phyloP scores from a whole-genome alignment of 75 land plant genomes.

The Selaginella moellendorffii region DNA sequence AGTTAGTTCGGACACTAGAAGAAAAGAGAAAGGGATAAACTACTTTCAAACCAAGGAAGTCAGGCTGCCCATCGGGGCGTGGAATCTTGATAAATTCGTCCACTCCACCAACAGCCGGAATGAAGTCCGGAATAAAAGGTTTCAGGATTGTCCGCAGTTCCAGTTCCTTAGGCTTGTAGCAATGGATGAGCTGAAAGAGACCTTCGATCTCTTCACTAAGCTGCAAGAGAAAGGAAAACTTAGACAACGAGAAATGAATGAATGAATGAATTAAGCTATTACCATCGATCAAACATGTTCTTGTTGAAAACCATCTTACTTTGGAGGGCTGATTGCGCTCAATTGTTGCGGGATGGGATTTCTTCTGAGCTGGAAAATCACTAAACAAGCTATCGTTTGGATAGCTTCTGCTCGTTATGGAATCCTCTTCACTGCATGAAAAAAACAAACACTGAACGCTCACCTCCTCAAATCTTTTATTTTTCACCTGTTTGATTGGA shows the following conservation, averaged over 20 bases:
- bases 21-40: background rate
- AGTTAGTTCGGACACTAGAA: background rate
- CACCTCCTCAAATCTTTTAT: no score
- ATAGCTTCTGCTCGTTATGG: no score
- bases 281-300: background rate
- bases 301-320: background rate
- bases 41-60: conserved; percentile 28
- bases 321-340: background rate
- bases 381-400: no score
- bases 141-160: conserved; percentile 17
- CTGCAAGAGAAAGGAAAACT: no score
- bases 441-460: no score
- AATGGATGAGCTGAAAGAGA: conserved; percentile 12
- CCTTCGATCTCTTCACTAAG: conserved; percentile 16
- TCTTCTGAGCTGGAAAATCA: background rate
- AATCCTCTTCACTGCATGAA: no score
- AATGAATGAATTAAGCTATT: background rate
- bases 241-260: no score
- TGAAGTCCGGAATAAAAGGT: conserved; percentile 23
- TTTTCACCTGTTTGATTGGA: background rate
- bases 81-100: conserved; percentile 36
- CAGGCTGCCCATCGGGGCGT: conserved; percentile 25
- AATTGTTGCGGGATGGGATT: background rate
- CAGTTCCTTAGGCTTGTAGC: conserved; percentile 21
- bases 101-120: conserved; percentile 24